Evolutionary conservation across 1,284 basidiomycete species (phyloP).

Genomic region (Fomitopsis betulina): DNA sequence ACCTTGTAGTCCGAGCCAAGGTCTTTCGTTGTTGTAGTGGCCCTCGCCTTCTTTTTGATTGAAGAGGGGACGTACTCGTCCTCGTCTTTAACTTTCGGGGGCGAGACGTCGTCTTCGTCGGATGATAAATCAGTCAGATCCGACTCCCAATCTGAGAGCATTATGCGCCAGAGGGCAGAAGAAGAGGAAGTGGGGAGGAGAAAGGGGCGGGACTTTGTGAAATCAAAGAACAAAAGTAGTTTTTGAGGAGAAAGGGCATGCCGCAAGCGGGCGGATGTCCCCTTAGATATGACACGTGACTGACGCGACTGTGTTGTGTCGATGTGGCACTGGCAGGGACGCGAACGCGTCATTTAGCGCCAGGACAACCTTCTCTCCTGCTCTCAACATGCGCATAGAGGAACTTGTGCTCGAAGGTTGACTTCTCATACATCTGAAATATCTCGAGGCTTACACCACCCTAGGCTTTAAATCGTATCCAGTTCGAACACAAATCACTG

Average conservation of each 20-base stretch:
- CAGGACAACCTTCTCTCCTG: background rate
- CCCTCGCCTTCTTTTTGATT: constrained; percentile 16
- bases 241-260: background rate
- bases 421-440: background rate
- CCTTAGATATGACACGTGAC: background rate
- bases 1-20: constrained; percentile 30
- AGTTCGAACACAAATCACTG: constrained; percentile 89
- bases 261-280: background rate
- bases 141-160: constrained; percentile 32
- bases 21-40: constrained; percentile 20
- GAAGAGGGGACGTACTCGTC: constrained; percentile 29
- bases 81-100: constrained; percentile 14
- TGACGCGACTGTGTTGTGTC: background rate
- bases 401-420: constrained; percentile 10
- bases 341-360: background rate
- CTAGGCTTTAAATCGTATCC: constrained; percentile 96
- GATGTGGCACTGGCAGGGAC: background rate
- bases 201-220: background rate
- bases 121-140: constrained; percentile 41
- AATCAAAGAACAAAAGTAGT: background rate
- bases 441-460: background rate
- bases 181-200: background rate
- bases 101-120: background rate
- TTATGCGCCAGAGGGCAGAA: background rate
- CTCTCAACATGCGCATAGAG: constrained; percentile 24